These are phyloP conservation scores for Didymella pomorum DNA, from an alignment of 2,329 filamentous ascomycete genomes.

Conservation along the genomic window DNA sequence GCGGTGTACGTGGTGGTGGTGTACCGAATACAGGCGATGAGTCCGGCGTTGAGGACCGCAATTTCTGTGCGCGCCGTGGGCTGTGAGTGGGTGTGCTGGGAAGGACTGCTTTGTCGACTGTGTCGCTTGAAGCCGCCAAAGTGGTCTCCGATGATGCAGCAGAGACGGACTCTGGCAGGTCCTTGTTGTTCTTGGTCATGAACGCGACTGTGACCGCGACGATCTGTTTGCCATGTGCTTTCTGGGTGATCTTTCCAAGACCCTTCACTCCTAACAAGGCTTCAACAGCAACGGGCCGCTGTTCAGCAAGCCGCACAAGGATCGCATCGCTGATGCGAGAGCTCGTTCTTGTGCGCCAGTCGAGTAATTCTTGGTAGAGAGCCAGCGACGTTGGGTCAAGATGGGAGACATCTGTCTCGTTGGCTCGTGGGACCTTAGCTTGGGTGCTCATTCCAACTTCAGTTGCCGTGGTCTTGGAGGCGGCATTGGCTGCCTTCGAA, in stretches of 20 bases:
- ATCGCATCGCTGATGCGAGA: slow-evolving; percentile 30
- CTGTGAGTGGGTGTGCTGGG: neutral
- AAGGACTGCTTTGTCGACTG: neutral
- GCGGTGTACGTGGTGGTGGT: slow-evolving; percentile 23
- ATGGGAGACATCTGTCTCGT: neutral
- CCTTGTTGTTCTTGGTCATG: slow-evolving; percentile 12
- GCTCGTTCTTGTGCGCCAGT: slow-evolving; percentile 33
- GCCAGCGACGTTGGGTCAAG: slow-evolving; percentile 27
- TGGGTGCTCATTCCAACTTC: neutral
- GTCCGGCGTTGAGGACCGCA: slow-evolving; percentile 16
- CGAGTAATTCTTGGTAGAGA: slow-evolving; percentile 30
- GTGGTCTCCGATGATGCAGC: neutral
- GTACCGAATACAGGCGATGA: slow-evolving; percentile 37
- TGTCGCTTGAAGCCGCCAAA: neutral
- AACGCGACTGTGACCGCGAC: slow-evolving; percentile 37
- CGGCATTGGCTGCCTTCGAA: neutral
- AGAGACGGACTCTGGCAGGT: neutral
- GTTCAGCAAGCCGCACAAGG: slow-evolving; percentile 36
- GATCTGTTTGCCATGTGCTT: slow-evolving; percentile 38
- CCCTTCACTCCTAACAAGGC: slow-evolving; percentile 37
- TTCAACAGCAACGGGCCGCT: slow-evolving; percentile 29
- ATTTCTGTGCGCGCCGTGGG: neutral
- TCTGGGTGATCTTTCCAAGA: slow-evolving; percentile 30
- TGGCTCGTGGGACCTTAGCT: neutral
- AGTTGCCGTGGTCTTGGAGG: neutral